These are phyloP conservation scores for Erysimum cheiri DNA, from an alignment of 441 rosid species.

Conservation along the genomic window DNA sequence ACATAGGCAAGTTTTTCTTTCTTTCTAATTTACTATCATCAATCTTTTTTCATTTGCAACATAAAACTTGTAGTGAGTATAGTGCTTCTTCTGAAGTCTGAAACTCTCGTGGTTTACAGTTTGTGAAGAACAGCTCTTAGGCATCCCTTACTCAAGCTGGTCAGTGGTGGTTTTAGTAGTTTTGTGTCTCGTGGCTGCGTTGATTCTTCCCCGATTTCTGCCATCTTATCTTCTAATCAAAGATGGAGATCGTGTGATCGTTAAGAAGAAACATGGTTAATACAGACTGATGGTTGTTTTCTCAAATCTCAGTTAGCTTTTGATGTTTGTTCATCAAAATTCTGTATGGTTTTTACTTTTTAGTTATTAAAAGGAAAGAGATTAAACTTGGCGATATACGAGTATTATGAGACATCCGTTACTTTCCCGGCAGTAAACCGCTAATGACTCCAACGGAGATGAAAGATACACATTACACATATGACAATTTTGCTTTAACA, in stretches of 20 bases:
- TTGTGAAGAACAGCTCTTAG: slow-evolving; percentile 80
- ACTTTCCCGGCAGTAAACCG: too few species aligned
- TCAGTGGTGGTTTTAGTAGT: slow-evolving; percentile 66
- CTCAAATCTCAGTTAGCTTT: slow-evolving; percentile 2
- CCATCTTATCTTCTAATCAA: slow-evolving; percentile 54
- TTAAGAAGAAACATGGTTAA: slow-evolving; percentile 8
- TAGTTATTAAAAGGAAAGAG: not conserved
- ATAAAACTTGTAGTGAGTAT: slow-evolving; percentile 7
- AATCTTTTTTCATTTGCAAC: not conserved
- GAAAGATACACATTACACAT: too few species aligned
- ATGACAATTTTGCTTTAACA: too few species aligned
- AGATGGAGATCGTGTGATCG: slow-evolving; percentile 43
- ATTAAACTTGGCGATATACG: too few species aligned
- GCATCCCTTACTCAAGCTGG: slow-evolving; percentile 79
- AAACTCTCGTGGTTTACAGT: slow-evolving; percentile 50
- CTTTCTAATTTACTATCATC: not conserved
- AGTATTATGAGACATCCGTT: too few species aligned
- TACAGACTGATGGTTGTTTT: not conserved
- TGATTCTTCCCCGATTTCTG: slow-evolving; percentile 65
- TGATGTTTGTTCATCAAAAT: slow-evolving; percentile 13
- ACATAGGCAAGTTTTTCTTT: slow-evolving; percentile 62
- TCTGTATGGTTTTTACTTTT: not conserved
- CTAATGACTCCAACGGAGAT: too few species aligned
- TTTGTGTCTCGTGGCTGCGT: slow-evolving; percentile 65
- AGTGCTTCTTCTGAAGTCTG: slow-evolving; percentile 4